Evolutionary conservation across 1,139 yeast genomes (phyloP).

Genomic region (Kodamaea anthophila): DNA sequence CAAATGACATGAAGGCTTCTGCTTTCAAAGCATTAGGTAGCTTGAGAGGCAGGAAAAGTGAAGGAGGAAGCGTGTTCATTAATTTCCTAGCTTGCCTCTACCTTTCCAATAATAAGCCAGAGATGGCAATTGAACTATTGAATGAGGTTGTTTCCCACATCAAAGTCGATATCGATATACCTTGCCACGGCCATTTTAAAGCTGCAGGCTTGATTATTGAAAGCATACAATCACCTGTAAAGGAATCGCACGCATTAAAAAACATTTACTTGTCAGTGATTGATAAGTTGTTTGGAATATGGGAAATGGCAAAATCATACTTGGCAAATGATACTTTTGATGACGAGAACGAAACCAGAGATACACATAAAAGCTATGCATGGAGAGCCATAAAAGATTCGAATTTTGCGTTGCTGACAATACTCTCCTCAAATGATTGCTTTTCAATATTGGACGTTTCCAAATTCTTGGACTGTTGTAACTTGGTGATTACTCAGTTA

Average conservation of each 20-base stretch:
- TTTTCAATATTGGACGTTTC: neutral
- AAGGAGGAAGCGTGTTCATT: conserved; percentile 70
- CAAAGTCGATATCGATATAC: conserved; percentile 18
- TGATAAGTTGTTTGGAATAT: conserved; percentile 27
- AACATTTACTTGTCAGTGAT: conserved; percentile 6
- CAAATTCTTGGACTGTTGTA: conserved; percentile 17
- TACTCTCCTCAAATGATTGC: conserved; percentile 37
- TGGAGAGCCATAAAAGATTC: conserved; percentile 88
- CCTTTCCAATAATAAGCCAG: conserved; percentile 10
- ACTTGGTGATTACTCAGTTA: conserved; percentile 57
- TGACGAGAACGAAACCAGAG: conserved; percentile 27
- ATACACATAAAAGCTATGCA: conserved; percentile 61
- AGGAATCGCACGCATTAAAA: too few relatives aligned
- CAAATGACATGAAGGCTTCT: conserved; percentile 1
- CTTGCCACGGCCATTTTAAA: conserved; percentile 54
- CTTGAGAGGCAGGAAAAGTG: conserved; percentile 67
- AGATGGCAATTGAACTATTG: conserved; percentile 21
- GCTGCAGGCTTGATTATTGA: conserved; percentile 42
- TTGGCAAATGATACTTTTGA: conserved; percentile 49
- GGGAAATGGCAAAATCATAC: conserved; percentile 52
- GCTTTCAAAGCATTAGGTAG: conserved; percentile 36
- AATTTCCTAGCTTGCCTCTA: conserved; percentile 39
- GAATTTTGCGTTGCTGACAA: conserved; percentile 22
- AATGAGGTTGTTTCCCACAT: conserved; percentile 24
- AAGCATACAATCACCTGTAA: too few relatives aligned